Evolutionary conservation across 345 rosid species (phyloP).

Genomic region (Punica granatum): DNA sequence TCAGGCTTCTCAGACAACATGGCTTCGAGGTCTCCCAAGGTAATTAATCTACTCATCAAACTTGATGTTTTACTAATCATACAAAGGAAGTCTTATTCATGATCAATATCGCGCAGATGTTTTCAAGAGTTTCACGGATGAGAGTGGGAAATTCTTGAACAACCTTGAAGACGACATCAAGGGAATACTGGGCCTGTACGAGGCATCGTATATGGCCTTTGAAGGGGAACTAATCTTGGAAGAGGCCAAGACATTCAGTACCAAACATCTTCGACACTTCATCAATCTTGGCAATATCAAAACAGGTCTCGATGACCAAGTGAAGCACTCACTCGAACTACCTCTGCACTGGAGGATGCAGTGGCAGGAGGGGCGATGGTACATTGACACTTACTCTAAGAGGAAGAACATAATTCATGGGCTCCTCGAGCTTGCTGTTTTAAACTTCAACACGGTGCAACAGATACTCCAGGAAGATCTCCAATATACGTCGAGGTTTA

Average conservation of each 20-base stretch:
- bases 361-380: constrained; percentile 30
- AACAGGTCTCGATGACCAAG: constrained; percentile 7
- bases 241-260: constrained; percentile 12
- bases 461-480: constrained; percentile 27
- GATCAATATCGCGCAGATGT: constrained; percentile 16
- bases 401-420: not conserved
- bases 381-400: constrained; percentile 18
- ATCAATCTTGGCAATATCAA: not conserved
- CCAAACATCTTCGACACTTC: constrained; percentile 11
- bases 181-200: constrained; percentile 33
- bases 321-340: constrained; percentile 27
- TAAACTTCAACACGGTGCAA: constrained; percentile 36
- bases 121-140: constrained; percentile 23
- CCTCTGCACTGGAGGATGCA: constrained; percentile 25
- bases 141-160: constrained; percentile 12
- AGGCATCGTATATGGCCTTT: constrained; percentile 26
- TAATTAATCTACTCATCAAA: not conserved
- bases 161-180: constrained; percentile 6
- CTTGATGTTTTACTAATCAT: not conserved
- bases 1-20: constrained; percentile 38
- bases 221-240: constrained; percentile 34
- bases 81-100: not conserved
- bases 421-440: constrained; percentile 32
- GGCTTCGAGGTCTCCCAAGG: constrained; percentile 36
- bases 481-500: constrained; percentile 23